These are phyloP conservation scores for Blastobotrys robertii DNA, from an alignment of 805 yeast genomes.

Conservation along the genomic window DNA sequence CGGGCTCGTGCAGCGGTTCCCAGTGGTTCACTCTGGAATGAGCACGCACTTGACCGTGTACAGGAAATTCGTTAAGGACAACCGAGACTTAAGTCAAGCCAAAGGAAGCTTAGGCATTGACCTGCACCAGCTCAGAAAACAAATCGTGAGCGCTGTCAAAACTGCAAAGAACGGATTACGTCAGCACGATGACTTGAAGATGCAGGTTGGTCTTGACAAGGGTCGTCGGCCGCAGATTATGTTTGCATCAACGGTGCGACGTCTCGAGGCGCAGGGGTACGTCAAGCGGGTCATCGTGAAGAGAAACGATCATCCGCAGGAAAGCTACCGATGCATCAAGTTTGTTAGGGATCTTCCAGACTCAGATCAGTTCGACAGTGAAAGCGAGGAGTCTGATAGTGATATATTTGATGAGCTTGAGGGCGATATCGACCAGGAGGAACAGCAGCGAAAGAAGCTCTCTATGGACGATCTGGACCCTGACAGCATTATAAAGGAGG, in stretches of 20 bases:
- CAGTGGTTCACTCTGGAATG: slow-evolving; percentile 24
- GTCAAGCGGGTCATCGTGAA: slow-evolving; percentile 25
- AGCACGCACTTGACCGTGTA: slow-evolving; percentile 27
- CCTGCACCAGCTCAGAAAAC: slow-evolving; percentile 13
- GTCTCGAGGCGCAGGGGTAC: slow-evolving; percentile 21
- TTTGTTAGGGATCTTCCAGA: slow-evolving; percentile 23
- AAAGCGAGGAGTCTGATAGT: slow-evolving; percentile 22
- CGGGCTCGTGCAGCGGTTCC: slow-evolving; percentile 28
- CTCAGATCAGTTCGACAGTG: slow-evolving; percentile 22
- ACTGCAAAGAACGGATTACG: slow-evolving; percentile 26
- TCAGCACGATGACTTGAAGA: slow-evolving; percentile 29
- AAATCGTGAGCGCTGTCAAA: slow-evolving; percentile 22
- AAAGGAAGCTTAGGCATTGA: slow-evolving; percentile 14
- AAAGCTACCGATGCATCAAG: slow-evolving; percentile 29
- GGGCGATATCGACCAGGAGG: slow-evolving; percentile 20
- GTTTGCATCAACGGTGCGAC: slow-evolving; percentile 18
- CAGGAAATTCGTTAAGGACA: slow-evolving; percentile 25
- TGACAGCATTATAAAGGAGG: background rate
- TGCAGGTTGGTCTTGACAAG: slow-evolving; percentile 31
- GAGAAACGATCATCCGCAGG: slow-evolving; percentile 25
- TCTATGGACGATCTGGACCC: slow-evolving; percentile 1
- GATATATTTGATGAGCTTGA: slow-evolving; percentile 27
- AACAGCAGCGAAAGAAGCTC: background rate
- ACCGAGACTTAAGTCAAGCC: slow-evolving; percentile 12
- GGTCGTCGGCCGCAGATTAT: slow-evolving; percentile 12